Conservation (phyloP, 2,329 filamentous ascomycete genomes). For the Meredithiella fracta region DNA sequence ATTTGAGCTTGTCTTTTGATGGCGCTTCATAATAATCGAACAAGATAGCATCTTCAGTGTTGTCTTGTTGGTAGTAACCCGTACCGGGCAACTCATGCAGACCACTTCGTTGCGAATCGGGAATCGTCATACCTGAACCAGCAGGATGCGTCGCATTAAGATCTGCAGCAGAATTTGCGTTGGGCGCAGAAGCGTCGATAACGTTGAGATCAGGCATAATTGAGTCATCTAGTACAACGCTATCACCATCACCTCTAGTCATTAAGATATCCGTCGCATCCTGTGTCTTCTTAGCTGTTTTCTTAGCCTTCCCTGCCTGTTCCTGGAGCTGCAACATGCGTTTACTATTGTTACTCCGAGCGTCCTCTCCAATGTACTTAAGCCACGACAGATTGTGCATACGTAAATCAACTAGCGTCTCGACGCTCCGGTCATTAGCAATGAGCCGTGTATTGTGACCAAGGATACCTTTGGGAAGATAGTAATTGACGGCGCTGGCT, state of each 20-base stretch:
- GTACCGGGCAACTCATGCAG: slow-evolving; percentile 32
- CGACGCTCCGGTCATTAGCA: slow-evolving; percentile 79
- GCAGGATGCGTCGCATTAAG: too few relatives aligned
- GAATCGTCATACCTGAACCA: background rate
- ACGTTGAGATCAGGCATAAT: background rate
- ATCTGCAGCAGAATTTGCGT: too few relatives aligned
- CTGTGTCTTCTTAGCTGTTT: slow-evolving; percentile 20
- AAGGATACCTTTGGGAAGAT: slow-evolving; percentile 74
- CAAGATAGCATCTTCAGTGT: slow-evolving; percentile 29
- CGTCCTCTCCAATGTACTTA: slow-evolving; percentile 40
- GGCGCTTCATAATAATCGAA: slow-evolving; percentile 43
- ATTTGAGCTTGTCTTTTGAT: slow-evolving; percentile 26
- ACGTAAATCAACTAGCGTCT: slow-evolving; percentile 79
- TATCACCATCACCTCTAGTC: background rate
- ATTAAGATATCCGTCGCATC: slow-evolving; percentile 22
- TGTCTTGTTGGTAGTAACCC: slow-evolving; percentile 43
- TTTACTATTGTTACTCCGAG: slow-evolving; percentile 38
- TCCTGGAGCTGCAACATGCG: slow-evolving; percentile 40
- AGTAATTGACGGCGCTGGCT: slow-evolving; percentile 50
- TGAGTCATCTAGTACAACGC: background rate
- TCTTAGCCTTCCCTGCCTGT: slow-evolving; percentile 41
- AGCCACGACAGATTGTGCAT: slow-evolving; percentile 79
- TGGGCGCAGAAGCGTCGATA: too few relatives aligned
- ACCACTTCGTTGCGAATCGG: slow-evolving; percentile 19
- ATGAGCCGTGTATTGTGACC: slow-evolving; percentile 84